Evolutionary conservation across 1,284 basidiomycete species (phyloP).

Genomic region (Phenoliferia sp.): DNA sequence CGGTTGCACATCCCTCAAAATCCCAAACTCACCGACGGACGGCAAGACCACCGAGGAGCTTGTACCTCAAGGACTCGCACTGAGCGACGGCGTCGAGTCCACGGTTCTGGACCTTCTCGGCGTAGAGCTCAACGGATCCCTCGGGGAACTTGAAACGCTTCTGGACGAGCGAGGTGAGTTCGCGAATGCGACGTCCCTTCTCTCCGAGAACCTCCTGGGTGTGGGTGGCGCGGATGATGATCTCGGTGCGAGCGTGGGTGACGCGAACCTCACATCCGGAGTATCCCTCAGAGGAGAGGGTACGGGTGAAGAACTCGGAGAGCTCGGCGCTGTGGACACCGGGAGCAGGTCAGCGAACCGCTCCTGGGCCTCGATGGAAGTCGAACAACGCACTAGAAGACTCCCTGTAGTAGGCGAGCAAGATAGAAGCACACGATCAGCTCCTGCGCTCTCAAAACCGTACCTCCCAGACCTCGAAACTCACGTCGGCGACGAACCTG

Average conservation of each 20-base stretch:
- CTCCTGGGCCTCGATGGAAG: neutral
- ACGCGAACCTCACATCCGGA: constrained; percentile 99
- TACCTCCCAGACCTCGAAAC: neutral
- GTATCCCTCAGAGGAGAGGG: constrained; percentile 99
- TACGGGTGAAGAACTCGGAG: constrained; percentile 64
- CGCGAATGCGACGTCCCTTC: constrained; percentile 98
- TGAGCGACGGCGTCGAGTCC: constrained; percentile 98
- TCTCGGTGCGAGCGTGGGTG: constrained; percentile 98
- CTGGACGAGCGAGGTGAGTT: constrained; percentile 96
- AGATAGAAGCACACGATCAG: neutral
- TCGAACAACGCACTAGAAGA: constrained; percentile 30
- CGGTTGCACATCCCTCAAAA: neutral
- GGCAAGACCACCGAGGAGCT: constrained; percentile 98
- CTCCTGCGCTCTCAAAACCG: no score
- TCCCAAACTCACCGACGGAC: constrained; percentile 72
- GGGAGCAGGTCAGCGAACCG: neutral
- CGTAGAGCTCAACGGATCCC: constrained; percentile 97
- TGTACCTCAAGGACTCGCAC: constrained; percentile 98
- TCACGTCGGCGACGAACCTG: constrained; percentile 34
- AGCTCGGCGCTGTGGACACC: constrained; percentile 32
- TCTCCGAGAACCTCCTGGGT: constrained; percentile 99
- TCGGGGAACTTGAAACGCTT: constrained; percentile 99
- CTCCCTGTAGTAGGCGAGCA: constrained; percentile 9
- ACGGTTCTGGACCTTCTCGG: constrained; percentile 99
- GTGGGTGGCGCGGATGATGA: constrained; percentile 99